A percentile compares a stretch with the other conserved stretches of the same genome.
phyloP scores from a whole-genome alignment of 345 rosid genomes.

The Garcia nutans region DNA sequence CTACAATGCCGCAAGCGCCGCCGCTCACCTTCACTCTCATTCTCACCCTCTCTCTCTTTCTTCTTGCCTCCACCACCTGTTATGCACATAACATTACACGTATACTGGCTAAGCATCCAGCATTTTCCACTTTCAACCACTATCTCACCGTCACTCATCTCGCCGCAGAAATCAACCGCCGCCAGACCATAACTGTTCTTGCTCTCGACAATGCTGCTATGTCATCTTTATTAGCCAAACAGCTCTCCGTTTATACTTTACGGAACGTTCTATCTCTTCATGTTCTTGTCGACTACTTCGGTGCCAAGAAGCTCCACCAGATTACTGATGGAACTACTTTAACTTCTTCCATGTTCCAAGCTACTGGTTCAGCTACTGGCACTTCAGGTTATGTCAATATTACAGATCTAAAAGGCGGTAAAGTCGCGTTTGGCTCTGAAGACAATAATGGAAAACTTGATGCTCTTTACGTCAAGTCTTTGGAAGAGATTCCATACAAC shows the following conservation, averaged over 20 bases:
- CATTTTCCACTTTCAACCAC: conserved; percentile 36
- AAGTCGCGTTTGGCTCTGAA: conserved; percentile 27
- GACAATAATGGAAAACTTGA: conserved; percentile 22
- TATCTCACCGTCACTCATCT: conserved; percentile 34
- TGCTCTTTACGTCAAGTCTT: conserved; percentile 27
- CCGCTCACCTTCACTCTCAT: conserved; percentile 16
- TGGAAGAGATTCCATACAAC: conserved; percentile 31
- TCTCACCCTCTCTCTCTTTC: conserved; percentile 15
- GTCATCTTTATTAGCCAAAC: conserved; percentile 19
- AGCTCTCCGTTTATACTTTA: conserved; percentile 23
- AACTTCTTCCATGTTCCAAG: conserved; percentile 36
- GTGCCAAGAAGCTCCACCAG: conserved; percentile 37
- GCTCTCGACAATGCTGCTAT: conserved; percentile 37
- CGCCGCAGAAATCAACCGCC: conserved; percentile 37
- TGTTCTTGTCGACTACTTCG: conserved; percentile 35
- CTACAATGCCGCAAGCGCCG: conserved; percentile 29
- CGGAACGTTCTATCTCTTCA: conserved; percentile 31
- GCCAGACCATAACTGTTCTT: conserved; percentile 33
- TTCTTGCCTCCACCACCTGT: conserved; percentile 13
- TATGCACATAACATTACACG: conserved; percentile 31
- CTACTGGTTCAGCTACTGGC: conserved; percentile 31
- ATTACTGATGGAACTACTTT: conserved; percentile 22
- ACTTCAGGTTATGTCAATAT: conserved; percentile 32
- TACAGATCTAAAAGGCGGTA: conserved; percentile 28
- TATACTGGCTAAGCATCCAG: conserved; percentile 32